Evolutionary conservation across 108 stramenopile species (phyloP), one percentile per base, ranked within the genome.

Genomic region (Hondaea fermentalgiana): DNA sequence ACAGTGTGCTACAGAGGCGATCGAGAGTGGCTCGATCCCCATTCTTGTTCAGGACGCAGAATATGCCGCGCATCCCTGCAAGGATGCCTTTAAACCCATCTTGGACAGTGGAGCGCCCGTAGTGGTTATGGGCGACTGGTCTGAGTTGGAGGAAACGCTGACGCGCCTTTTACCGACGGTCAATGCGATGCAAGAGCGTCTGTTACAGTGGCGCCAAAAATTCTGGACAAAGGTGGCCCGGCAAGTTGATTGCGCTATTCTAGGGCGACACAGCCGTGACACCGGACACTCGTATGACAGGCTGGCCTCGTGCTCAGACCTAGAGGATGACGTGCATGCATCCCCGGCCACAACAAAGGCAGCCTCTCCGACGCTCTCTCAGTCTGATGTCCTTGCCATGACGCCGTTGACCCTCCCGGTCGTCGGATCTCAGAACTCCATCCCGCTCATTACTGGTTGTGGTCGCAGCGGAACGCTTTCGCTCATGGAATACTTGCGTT

Each of bases 1-100:
- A n/a, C n/a, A n/a, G n/a, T n/a, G n/a, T n/a, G n/a, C n/a, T n/a
- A n/a, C n/a, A n/a, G n/a, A n/a, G 58, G 92, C 92, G 19, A 89
- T 93, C 0, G 88, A 91, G 25, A 88, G 89, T 44, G 93, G 93
- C 23, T 90, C 89, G 12, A 93, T 93, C 35, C 93, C 93, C 5
- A 59, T 92, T 0, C 14, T 93, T 0, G 90, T 90, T 5, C 25
- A 47, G 12, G 90, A 88, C 35, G 89, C 43, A 58, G 21, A 90
- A 59, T 89, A 91, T 72, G 29, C 19, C 12, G 59, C 72, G 60
- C 90, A 90, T 19, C 72, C 87, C 28, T 90, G 91, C 89, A 47
- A 90, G 44, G 72, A 89, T 59, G 59, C 92, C 21, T 60, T 93
- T 8, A 72, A 87, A 47, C 58, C 71, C 4, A 76, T 87, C 88